phyloP scores from a whole-genome alignment of 108 stramenopile genomes.

The Cyclotella atomus region DNA sequence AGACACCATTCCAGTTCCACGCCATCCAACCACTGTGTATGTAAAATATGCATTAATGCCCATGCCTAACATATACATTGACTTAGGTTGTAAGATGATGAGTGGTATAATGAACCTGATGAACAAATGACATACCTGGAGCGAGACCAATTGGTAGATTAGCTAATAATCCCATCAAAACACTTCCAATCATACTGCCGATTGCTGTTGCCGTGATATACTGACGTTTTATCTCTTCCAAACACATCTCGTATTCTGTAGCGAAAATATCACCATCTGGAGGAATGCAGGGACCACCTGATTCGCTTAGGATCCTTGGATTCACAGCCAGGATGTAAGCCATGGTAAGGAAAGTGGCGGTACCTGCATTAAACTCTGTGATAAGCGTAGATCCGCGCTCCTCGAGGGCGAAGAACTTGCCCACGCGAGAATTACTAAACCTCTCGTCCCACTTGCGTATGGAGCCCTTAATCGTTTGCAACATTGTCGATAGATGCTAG shows the following conservation, averaged over 20 bases:
- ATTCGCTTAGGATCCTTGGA: conserved; percentile 63
- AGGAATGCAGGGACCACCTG: conserved; percentile 59
- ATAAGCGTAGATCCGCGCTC: conserved; percentile 47
- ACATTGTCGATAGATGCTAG: no score
- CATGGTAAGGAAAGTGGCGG: conserved; percentile 73
- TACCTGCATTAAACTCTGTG: conserved; percentile 56
- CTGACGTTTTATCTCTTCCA: conserved; percentile 48
- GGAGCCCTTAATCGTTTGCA: no score
- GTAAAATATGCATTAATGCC: conserved; percentile 81
- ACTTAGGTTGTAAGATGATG: no score
- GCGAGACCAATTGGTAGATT: conserved; percentile 71
- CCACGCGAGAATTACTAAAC: neutral
- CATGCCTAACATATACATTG: no score
- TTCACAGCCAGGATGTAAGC: conserved; percentile 69
- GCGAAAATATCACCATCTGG: conserved; percentile 48
- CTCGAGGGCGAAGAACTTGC: neutral
- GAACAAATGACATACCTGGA: conserved; percentile 36
- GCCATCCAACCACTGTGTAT: conserved; percentile 60
- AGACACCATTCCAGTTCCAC: conserved; percentile 57
- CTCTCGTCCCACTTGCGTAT: no score
- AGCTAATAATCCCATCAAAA: conserved; percentile 65
- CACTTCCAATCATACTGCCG: conserved; percentile 55
- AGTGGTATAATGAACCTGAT: no score
- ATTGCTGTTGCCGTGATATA: conserved; percentile 66
- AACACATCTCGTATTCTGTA: conserved; percentile 46